Percentiles rank a stretch among this genome's conserved stretches.
These are phyloP conservation scores for Neltuma alba DNA, from an alignment of 306 rosid species.

Conservation along the genomic window DNA sequence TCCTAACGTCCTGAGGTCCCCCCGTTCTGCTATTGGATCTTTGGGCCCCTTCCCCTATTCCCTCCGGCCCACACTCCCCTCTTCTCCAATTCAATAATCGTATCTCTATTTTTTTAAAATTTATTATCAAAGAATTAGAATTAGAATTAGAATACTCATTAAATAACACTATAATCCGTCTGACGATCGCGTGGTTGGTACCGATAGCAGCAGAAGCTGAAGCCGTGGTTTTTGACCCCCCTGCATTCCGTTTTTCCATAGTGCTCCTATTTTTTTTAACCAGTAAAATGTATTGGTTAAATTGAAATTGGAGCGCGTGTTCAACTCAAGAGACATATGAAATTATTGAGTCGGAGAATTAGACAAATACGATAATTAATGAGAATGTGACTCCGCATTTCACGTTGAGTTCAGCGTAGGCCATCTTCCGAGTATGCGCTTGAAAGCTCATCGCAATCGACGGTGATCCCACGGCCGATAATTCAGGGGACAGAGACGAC, in stretches of 20 bases:
- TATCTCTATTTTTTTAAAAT: background rate
- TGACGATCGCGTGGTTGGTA: too few species aligned
- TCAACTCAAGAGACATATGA: background rate
- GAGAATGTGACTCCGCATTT: constrained; percentile 37
- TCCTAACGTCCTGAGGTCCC: constrained; percentile 43
- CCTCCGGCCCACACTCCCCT: background rate
- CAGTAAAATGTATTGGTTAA: background rate
- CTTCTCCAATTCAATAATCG: background rate
- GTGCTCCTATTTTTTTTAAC: too few species aligned
- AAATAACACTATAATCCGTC: too few species aligned
- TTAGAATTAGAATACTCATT: too few species aligned
- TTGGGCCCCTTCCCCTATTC: background rate
- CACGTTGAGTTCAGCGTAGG: constrained; percentile 21
- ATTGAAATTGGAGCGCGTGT: background rate
- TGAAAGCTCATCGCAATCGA: constrained; percentile 41
- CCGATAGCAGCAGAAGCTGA: too few species aligned
- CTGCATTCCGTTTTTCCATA: background rate
- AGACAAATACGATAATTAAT: too few species aligned
- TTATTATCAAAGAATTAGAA: background rate
- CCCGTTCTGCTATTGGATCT: constrained; percentile 22
- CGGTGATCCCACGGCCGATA: constrained; percentile 48
- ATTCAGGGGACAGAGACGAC: constrained; percentile 23
- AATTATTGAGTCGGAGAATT: too few species aligned
- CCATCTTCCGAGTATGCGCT: background rate
- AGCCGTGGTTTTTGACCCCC: background rate